Base-by-base conservation (phyloP, 2,329 filamentous ascomycete genomes). In the Aaosphaeria pasadenensis region DNA sequence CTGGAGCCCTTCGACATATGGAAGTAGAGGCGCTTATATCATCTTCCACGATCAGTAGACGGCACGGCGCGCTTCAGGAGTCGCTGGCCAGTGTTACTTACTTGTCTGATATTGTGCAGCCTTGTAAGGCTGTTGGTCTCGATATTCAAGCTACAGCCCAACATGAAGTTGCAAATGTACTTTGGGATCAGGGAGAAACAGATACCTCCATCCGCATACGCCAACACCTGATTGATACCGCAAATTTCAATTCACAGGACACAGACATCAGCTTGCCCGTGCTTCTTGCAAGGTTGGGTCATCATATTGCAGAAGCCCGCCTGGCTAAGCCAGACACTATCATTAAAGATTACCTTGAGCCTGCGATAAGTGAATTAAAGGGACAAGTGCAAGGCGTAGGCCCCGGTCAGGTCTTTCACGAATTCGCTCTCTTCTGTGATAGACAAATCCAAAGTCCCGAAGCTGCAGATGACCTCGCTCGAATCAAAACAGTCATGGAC, bases 181-280 rank as follows among this genome's bases (percentile, higher is more conserved):
- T 99, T 1, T 99, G 94, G 92, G 90, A 95, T 53, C 88, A 96
- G 64, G 91, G 91, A 9, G 92, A 99, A 69, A 89, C 89, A 75
- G 83, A 86, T 17, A 84, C 89, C 0, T 96, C 94, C 0, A 96
- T 99, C 50, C 82, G 86, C 35, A 91, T 97, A 80, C 81, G 97
- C 17, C 87, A 92, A 60, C 80, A 83, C 39, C 79, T 96, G 7
- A 64, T 65, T 30, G 58, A 62, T 31, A 52, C 64, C 44, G 56
- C 58, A 39, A 55, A 62, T 42, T 62, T 66, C 40, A 59, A 66
- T 44, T 66, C 66, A 1, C 63, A 69, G 28, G 56, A 49, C 17
- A 47, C 53, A 7, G 60, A 66, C 29, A 54, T 68, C 17, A 67
- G 60, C 42, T 44, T 69, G 35, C 60, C 92, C 1, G 88, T 92